These are phyloP conservation scores for Pyricularia grisea DNA, from an alignment of 2,329 filamentous ascomycete species.

Conservation along the genomic window DNA sequence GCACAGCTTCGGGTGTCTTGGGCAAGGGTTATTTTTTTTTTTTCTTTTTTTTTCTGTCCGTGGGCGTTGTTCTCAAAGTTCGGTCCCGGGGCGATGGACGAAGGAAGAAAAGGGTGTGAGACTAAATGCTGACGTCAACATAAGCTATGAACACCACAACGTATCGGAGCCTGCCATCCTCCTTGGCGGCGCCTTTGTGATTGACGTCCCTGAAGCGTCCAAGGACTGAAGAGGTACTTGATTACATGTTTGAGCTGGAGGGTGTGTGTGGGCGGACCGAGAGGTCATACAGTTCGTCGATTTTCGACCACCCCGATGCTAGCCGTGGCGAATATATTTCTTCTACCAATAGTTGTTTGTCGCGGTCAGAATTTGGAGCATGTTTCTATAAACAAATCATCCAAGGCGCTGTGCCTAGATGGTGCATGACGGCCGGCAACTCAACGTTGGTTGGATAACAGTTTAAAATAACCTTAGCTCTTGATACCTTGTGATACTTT, in stretches of 20 bases:
- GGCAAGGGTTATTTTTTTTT: too few species aligned
- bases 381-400: not conserved
- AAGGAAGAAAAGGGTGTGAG: not conserved
- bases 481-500: not conserved
- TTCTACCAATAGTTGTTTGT: not conserved
- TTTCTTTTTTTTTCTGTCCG: too few species aligned
- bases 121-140: constrained; percentile 3
- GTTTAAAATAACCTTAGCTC: not conserved
- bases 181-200: constrained; percentile 61
- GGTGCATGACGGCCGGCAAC: not conserved
- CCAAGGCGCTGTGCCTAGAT: not conserved
- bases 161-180: constrained; percentile 73
- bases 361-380: not conserved
- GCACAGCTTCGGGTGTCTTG: not conserved
- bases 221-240: constrained; percentile 7
- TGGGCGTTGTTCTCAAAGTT: not conserved
- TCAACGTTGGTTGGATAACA: not conserved
- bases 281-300: not conserved
- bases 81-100: not conserved
- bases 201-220: constrained; percentile 24
- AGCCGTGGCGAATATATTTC: not conserved
- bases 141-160: constrained; percentile 69
- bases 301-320: not conserved
- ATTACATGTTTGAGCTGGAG: not conserved
- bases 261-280: not conserved